A percentile compares a stretch with the other conserved stretches of the same genome.
These are phyloP conservation scores for Aristolochia californica DNA, from an alignment of 164 flowering plant genomes.

Conservation along the genomic window DNA sequence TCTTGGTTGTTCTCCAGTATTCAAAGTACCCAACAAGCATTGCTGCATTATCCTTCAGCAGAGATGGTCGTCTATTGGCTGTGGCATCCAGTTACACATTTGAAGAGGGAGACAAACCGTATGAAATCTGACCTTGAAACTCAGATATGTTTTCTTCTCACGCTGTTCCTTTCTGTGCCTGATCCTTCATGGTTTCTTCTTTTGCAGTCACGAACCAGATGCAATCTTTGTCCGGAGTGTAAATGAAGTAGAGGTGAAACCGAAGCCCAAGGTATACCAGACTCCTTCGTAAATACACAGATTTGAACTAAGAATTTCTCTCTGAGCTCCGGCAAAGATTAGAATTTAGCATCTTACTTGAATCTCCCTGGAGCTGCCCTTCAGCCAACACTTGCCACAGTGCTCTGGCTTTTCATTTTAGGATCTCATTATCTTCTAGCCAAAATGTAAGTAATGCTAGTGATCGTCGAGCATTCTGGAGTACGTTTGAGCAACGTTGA, in stretches of 20 bases:
- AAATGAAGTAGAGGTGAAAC: slow-evolving; percentile 91
- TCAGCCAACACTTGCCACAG: no score
- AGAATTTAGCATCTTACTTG: no score
- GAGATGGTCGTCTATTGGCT: slow-evolving; percentile 83
- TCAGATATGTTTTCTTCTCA: neutral
- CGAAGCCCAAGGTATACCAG: slow-evolving; percentile 76
- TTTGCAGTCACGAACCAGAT: slow-evolving; percentile 91
- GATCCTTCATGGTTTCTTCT: neutral
- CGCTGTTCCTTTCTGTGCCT: neutral
- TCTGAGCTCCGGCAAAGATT: no score
- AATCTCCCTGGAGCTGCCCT: no score
- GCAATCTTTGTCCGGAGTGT: slow-evolving; percentile 78
- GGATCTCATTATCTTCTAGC: no score
- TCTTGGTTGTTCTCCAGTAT: slow-evolving; percentile 30
- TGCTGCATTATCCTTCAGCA: slow-evolving; percentile 88
- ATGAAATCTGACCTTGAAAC: slow-evolving; percentile 17
- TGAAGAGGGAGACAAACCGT: slow-evolving; percentile 90
- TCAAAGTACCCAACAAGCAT: slow-evolving; percentile 78
- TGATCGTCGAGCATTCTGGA: no score
- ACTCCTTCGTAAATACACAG: slow-evolving; percentile 33
- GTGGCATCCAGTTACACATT: slow-evolving; percentile 91
- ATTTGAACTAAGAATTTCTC: no score
- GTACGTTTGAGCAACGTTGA: no score
- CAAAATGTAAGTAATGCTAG: no score
- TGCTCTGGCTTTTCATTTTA: no score